These are phyloP conservation scores for Aspergillus aculeatus DNA, from an alignment of 2,329 filamentous ascomycete species.

Conservation along the genomic window DNA sequence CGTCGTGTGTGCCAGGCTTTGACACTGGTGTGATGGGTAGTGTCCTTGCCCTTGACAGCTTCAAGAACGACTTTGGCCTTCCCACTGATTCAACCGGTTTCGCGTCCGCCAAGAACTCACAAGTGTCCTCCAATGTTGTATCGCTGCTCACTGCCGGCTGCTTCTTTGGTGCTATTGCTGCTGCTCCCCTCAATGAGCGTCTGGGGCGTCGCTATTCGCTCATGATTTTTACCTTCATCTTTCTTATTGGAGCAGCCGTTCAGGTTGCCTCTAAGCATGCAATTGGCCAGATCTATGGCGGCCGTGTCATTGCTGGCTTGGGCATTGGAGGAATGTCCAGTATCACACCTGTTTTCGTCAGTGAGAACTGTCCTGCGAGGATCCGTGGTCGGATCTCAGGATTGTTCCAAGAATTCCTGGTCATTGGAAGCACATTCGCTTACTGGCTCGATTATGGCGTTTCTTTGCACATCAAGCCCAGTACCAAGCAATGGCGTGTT, in stretches of 20 bases:
- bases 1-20: conserved; percentile 33
- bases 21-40: conserved; percentile 46
- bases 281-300: conserved; percentile 38
- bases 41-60: conserved; percentile 40
- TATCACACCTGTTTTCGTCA: conserved; percentile 40
- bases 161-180: conserved; percentile 41
- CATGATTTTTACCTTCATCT: conserved; percentile 34
- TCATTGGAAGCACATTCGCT: conserved; percentile 47
- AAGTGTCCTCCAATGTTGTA: conserved; percentile 40
- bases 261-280: conserved; percentile 32
- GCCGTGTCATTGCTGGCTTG: conserved; percentile 38
- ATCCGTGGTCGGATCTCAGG: conserved; percentile 37
- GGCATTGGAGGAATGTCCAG: conserved; percentile 41
- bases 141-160: conserved; percentile 40
- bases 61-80: conserved; percentile 44
- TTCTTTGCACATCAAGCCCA: conserved; percentile 42
- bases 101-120: conserved; percentile 32
- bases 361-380: conserved; percentile 34
- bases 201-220: conserved; percentile 38
- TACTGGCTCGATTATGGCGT: conserved; percentile 57
- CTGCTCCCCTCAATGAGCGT: conserved; percentile 36
- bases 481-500: conserved; percentile 53
- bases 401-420: conserved; percentile 39
- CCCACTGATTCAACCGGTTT: conserved; percentile 34
- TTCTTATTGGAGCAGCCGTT: conserved; percentile 37